These are phyloP conservation scores for Isatis lusitanica DNA, from an alignment of 441 rosid genomes.

Conservation along the genomic window DNA sequence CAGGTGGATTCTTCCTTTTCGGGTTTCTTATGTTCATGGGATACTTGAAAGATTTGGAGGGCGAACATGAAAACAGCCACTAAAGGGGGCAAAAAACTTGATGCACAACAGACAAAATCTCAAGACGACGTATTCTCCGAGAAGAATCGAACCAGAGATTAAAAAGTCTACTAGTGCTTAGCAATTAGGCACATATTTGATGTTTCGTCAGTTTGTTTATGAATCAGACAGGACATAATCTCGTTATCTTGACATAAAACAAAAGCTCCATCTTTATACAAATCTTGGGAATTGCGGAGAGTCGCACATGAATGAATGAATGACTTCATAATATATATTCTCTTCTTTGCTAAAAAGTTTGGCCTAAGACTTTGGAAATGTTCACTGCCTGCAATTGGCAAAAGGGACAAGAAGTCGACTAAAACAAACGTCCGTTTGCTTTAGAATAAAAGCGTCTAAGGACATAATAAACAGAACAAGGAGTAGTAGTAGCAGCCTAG, in stretches of 20 bases:
- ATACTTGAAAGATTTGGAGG: conserved; percentile 74
- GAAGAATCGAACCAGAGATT: neutral
- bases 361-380: neutral
- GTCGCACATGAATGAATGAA: neutral
- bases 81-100: neutral
- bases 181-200: neutral
- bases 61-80: conserved; percentile 40
- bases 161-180: conserved; percentile 1
- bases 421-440: neutral
- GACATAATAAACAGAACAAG: conserved; percentile 15
- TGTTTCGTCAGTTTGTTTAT: conserved; percentile 3
- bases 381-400: neutral
- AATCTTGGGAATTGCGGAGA: conserved; percentile 1
- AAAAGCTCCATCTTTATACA: neutral
- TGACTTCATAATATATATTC: neutral
- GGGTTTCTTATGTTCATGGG: conserved; percentile 81
- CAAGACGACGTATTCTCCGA: conserved; percentile 1
- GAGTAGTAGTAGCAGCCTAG: neutral
- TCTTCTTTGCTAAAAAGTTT: neutral
- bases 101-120: conserved; percentile 6
- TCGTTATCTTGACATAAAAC: neutral
- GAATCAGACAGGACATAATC: neutral
- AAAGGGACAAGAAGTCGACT: neutral
- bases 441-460: conserved; percentile 7
- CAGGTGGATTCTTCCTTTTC: conserved; percentile 84